These are phyloP conservation scores for Lepidium aucheri DNA, from an alignment of 345 rosid genomes.

Conservation along the genomic window DNA sequence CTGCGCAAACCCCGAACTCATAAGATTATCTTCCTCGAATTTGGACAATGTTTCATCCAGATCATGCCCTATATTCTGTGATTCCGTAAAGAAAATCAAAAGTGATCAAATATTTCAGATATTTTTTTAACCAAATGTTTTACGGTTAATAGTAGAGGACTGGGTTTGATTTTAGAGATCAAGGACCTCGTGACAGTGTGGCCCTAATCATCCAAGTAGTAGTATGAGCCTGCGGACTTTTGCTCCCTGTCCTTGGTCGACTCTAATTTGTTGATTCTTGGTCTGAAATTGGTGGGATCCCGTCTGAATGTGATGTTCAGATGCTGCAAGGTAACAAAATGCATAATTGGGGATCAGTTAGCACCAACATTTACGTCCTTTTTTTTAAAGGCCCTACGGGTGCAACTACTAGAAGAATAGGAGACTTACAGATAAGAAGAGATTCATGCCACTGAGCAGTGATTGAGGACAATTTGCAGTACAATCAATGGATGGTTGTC, in stretches of 20 bases:
- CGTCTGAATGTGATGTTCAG: conserved; percentile 90
- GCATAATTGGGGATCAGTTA: neutral
- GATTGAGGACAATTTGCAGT: conserved; percentile 93
- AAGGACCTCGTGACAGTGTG: conserved; percentile 10
- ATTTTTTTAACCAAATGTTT: neutral
- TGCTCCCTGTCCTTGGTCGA: conserved; percentile 97
- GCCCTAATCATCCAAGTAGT: conserved; percentile 71
- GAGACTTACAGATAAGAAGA: conserved; percentile 80
- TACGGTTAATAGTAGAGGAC: neutral
- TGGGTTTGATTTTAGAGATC: neutral
- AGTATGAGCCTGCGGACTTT: conserved; percentile 89
- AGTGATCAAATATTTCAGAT: neutral
- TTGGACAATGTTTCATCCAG: conserved; percentile 1
- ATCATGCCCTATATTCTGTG: conserved; percentile 7
- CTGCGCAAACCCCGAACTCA: neutral
- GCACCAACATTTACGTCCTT: neutral
- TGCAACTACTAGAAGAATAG: neutral
- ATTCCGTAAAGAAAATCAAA: neutral
- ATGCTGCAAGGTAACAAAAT: conserved; percentile 42
- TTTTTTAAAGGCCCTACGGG: neutral
- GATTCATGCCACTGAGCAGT: conserved; percentile 94
- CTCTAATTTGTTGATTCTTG: conserved; percentile 90
- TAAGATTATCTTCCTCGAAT: conserved; percentile 3
- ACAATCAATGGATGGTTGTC: conserved; percentile 82
- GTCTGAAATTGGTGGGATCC: conserved; percentile 88